phyloP scores from a whole-genome alignment of 208 protist species.

The Wallacemonas sp. region DNA sequence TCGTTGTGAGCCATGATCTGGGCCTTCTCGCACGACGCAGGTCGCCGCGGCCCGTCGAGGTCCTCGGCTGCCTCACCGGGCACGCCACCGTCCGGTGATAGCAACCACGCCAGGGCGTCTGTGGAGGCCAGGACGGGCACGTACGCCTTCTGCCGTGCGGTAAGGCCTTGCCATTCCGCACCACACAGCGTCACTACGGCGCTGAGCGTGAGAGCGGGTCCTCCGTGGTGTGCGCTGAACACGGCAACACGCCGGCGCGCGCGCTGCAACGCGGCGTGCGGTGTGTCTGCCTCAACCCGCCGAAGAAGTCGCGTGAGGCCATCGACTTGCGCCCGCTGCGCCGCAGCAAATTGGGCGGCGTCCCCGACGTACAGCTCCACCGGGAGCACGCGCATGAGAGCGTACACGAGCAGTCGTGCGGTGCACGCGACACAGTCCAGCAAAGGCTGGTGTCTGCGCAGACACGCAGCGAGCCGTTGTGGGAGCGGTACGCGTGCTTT shows the following conservation, averaged over 20 bases:
- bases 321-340: slow-evolving; percentile 6
- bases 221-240: not conserved
- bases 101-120: slow-evolving; percentile 1
- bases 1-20: not conserved
- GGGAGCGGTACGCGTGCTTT: slow-evolving; percentile 10
- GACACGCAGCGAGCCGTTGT: slow-evolving; percentile 15
- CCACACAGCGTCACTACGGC: not conserved
- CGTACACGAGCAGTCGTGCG: slow-evolving; percentile 30
- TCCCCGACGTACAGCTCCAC: slow-evolving; percentile 38
- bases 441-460: slow-evolving; percentile 20
- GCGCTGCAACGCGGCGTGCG: not conserved
- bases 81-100: not conserved
- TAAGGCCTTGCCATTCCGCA: not conserved
- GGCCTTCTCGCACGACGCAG: not conserved
- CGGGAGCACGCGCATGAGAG: slow-evolving; percentile 44
- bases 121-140: not conserved
- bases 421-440: slow-evolving; percentile 24
- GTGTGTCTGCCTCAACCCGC: not conserved
- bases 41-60: not conserved
- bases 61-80: not conserved
- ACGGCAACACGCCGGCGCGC: not conserved
- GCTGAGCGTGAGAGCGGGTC: not conserved
- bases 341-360: slow-evolving; percentile 20
- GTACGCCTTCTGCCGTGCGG: not conserved
- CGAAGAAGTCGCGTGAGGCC: not conserved